phyloP scores from a whole-genome alignment of 805 yeast genomes.

The Saccharomycopsis fermentans region DNA sequence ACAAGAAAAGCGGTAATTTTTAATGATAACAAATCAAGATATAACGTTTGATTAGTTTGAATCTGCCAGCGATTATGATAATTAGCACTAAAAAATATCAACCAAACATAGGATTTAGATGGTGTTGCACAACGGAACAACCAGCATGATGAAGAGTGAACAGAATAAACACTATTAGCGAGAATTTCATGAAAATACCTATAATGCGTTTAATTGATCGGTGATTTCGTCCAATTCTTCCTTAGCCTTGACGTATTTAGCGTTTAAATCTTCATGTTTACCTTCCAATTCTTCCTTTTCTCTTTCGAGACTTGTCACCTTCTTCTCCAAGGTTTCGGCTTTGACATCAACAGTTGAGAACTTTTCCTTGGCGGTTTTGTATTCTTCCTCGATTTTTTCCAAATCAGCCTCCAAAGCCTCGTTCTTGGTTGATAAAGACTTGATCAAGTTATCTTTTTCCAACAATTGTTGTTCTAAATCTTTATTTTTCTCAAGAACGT shows the following conservation, averaged over 20 bases:
- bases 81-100: no score
- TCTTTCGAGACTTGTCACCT: slow-evolving; percentile 50
- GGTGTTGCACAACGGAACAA: no score
- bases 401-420: slow-evolving; percentile 42
- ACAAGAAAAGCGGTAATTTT: no score
- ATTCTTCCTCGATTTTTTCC: slow-evolving; percentile 45
- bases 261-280: slow-evolving; percentile 49
- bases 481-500: slow-evolving; percentile 43
- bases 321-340: slow-evolving; percentile 57
- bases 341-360: slow-evolving; percentile 55
- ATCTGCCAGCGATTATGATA: no score
- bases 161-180: no score
- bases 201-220: slow-evolving; percentile 48
- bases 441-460: slow-evolving; percentile 54
- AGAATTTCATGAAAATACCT: not conserved
- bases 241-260: slow-evolving; percentile 44
- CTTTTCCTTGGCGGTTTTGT: slow-evolving; percentile 49
- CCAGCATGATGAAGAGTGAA: no score
- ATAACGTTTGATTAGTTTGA: no score
- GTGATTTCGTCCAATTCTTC: slow-evolving; percentile 55
- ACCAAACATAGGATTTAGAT: no score
- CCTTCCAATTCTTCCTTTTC: slow-evolving; percentile 53
- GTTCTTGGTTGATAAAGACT: slow-evolving; percentile 51
- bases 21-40: no score
- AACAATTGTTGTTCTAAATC: slow-evolving; percentile 52